Percentiles rank a stretch among this genome's conserved stretches.
These are phyloP conservation scores for Schizophyllum amplum DNA, from an alignment of 1,284 basidiomycete species.

Conservation along the genomic window DNA sequence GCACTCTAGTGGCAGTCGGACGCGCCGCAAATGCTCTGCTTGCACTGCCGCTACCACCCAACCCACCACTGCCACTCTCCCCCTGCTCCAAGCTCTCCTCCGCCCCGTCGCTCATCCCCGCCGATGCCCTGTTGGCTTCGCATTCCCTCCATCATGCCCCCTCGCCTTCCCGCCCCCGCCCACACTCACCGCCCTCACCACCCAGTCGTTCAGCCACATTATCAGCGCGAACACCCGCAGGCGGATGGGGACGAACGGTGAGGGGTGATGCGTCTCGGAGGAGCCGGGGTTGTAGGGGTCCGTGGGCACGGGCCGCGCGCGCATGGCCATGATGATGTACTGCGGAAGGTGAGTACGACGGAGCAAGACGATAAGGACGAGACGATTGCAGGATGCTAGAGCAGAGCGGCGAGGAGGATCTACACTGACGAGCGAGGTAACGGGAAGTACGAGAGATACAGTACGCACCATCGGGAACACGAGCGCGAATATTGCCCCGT, in stretches of 20 bases:
- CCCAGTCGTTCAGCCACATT: constrained; percentile 64
- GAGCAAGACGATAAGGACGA: no score
- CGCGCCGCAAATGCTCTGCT: constrained; percentile 31
- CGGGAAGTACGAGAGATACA: no score
- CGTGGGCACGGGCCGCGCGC: constrained; percentile 53
- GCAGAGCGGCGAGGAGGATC: no score
- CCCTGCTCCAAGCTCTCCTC: constrained; percentile 5
- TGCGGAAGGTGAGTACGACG: constrained; percentile 24
- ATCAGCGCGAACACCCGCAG: constrained; percentile 67
- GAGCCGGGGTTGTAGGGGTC: constrained; percentile 68
- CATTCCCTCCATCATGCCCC: neutral
- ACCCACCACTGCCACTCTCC: constrained; percentile 23
- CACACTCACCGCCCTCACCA: constrained; percentile 56
- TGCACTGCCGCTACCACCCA: constrained; percentile 38
- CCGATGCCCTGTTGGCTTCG: no score
- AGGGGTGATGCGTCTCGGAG: constrained; percentile 46
- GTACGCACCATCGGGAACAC: constrained; percentile 71
- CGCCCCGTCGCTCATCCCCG: neutral
- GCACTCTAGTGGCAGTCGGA: neutral
- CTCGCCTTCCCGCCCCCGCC: constrained; percentile 27
- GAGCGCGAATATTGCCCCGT: constrained; percentile 70
- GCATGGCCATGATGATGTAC: constrained; percentile 76
- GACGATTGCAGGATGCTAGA: no score
- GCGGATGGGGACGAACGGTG: constrained; percentile 70
- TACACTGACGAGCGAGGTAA: no score